These are phyloP conservation scores for Pseudozyma thailandica DNA, from an alignment of 1,284 basidiomycete genomes.

Conservation along the genomic window DNA sequence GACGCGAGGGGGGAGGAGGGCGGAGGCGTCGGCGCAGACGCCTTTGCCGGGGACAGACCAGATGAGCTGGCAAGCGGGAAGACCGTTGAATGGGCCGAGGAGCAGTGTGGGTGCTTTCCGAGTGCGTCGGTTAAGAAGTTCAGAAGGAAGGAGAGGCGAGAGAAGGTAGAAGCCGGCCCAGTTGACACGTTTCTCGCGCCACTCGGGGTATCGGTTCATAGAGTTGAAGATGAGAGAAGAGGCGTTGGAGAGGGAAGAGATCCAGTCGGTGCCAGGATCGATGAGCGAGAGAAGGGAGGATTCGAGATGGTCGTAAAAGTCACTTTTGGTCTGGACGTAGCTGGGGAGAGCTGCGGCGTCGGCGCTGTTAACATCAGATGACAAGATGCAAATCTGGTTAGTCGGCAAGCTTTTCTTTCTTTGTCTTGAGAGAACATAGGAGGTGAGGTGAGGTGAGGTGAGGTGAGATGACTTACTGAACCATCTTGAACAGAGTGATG, in stretches of 20 bases:
- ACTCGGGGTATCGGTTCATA: slow-evolving; percentile 58
- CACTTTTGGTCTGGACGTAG: slow-evolving; percentile 55
- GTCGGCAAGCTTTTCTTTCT: neutral
- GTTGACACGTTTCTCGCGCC: slow-evolving; percentile 60
- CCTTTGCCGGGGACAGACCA: slow-evolving; percentile 63
- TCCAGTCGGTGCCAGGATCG: slow-evolving; percentile 59
- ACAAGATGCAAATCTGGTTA: neutral
- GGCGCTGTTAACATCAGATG: slow-evolving; percentile 35
- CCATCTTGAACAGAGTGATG: slow-evolving; percentile 5
- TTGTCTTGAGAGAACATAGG: neutral
- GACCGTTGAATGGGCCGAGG: slow-evolving; percentile 69
- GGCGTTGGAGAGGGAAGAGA: slow-evolving; percentile 64
- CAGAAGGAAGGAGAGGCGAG: slow-evolving; percentile 64
- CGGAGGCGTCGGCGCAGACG: slow-evolving; percentile 68
- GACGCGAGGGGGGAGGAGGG: slow-evolving; percentile 57
- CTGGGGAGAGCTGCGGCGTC: slow-evolving; percentile 81
- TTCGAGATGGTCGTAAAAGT: slow-evolving; percentile 68
- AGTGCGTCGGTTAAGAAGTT: slow-evolving; percentile 5
- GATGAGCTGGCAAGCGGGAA: slow-evolving; percentile 69
- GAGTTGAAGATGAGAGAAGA: slow-evolving; percentile 59
- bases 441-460: too few species aligned
- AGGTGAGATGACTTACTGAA: slow-evolving; percentile 23
- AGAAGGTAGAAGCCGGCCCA: slow-evolving; percentile 70
- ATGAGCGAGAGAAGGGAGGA: slow-evolving; percentile 61
- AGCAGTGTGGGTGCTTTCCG: slow-evolving; percentile 55